Conservation (phyloP, 2,329 filamentous ascomycete species). For the Fusarium vanettenii region DNA sequence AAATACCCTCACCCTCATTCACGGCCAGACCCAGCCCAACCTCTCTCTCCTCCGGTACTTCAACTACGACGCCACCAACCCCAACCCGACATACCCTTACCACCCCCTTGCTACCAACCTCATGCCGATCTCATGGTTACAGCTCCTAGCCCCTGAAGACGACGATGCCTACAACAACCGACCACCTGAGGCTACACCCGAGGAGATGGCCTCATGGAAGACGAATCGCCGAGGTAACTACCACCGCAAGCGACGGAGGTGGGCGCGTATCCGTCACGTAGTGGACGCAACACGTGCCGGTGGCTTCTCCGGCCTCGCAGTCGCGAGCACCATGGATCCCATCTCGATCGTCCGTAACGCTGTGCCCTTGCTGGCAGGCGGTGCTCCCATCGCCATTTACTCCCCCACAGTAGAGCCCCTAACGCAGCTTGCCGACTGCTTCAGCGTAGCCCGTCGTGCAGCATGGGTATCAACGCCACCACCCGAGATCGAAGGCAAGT, state of each 20-base stretch:
- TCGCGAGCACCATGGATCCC: constrained; percentile 86
- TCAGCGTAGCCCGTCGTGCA: constrained; percentile 81
- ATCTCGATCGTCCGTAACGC: constrained; percentile 78
- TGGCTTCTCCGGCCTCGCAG: constrained; percentile 83
- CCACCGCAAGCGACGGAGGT: constrained; percentile 88
- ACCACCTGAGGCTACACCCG: constrained; percentile 68
- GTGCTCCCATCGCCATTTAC: constrained; percentile 88
- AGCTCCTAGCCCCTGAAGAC: constrained; percentile 80
- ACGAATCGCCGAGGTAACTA: constrained; percentile 85
- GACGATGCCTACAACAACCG: constrained; percentile 80
- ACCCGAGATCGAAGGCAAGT: constrained; percentile 56
- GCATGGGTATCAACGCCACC: constrained; percentile 75
- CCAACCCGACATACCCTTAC: constrained; percentile 65
- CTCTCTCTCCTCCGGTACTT: constrained; percentile 91
- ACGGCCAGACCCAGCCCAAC: constrained; percentile 87
- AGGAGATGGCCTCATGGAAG: constrained; percentile 78
- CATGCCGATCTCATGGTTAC: constrained; percentile 89
- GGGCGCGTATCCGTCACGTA: constrained; percentile 77
- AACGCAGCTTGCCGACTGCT: constrained; percentile 81
- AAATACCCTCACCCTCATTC: constrained; percentile 85
- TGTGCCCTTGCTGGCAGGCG: constrained; percentile 84
- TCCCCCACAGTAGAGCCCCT: constrained; percentile 84
- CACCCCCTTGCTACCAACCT: constrained; percentile 88
- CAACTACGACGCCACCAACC: constrained; percentile 78
- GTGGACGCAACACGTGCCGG: constrained; percentile 81